Evolutionary conservation across 805 yeast genomes (phyloP).

Genomic region (Candida vaughaniae): DNA sequence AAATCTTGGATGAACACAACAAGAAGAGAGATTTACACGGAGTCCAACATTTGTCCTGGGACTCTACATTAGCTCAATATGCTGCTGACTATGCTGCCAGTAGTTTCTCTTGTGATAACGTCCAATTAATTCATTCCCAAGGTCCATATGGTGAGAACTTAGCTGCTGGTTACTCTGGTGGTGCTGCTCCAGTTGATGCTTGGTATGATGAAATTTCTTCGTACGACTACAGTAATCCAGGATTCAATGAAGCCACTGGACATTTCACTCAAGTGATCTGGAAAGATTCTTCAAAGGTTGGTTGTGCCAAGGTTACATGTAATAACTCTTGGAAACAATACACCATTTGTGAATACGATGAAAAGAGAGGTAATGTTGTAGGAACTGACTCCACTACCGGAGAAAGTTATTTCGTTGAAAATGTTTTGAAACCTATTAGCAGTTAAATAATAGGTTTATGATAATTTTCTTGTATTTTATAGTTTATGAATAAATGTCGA

Average conservation of each 20-base stretch:
- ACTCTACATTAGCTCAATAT: slow-evolving; percentile 29
- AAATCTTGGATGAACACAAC: slow-evolving; percentile 37
- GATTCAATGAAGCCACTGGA: slow-evolving; percentile 56
- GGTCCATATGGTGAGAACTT: slow-evolving; percentile 76
- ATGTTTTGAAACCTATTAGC: slow-evolving; percentile 39
- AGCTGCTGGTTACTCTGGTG: slow-evolving; percentile 64
- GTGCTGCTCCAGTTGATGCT: slow-evolving; percentile 58
- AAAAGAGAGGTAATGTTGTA: slow-evolving; percentile 51
- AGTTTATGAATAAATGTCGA: not conserved
- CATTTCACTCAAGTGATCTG: slow-evolving; percentile 81
- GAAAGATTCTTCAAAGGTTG: slow-evolving; percentile 59
- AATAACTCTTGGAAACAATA: slow-evolving; percentile 53
- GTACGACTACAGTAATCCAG: slow-evolving; percentile 56
- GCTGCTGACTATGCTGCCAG: slow-evolving; percentile 51
- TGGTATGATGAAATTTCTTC: slow-evolving; percentile 68
- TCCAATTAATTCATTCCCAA: slow-evolving; percentile 59
- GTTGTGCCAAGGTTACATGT: slow-evolving; percentile 62
- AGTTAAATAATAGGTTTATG: not conserved
- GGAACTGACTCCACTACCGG: slow-evolving; percentile 33
- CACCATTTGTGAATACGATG: slow-evolving; percentile 67
- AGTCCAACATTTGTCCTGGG: slow-evolving; percentile 32
- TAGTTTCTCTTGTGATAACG: slow-evolving; percentile 54
- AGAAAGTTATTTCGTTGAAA: slow-evolving; percentile 36
- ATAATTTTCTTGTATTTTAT: not conserved
- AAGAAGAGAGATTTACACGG: slow-evolving; percentile 36